Conservation (phyloP, 805 yeast genomes). For the Citeromyces nyonsensis region DNA sequence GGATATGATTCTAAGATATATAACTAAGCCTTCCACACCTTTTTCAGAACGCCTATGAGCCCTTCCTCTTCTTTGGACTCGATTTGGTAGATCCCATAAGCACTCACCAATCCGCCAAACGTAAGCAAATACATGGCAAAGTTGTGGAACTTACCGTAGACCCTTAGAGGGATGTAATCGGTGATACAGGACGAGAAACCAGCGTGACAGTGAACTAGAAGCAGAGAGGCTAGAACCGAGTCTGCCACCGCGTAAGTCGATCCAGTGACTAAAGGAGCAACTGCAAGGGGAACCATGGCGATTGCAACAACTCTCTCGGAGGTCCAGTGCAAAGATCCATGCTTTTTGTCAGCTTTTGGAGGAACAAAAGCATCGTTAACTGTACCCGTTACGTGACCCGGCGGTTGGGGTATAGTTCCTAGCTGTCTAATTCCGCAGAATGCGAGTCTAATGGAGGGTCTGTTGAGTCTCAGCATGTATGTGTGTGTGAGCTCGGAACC, state of each 20-base stretch:
- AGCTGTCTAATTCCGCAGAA: slow-evolving; percentile 9
- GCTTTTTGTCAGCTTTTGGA: slow-evolving; percentile 35
- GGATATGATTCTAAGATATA: too few relatives aligned
- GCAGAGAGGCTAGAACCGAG: slow-evolving; percentile 20
- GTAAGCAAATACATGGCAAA: slow-evolving; percentile 44
- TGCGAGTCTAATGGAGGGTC: too few relatives aligned
- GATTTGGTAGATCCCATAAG: slow-evolving; percentile 54
- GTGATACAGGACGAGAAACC: slow-evolving; percentile 69
- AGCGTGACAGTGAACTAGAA: slow-evolving; percentile 49
- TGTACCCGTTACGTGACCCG: slow-evolving; percentile 57
- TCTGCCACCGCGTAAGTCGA: slow-evolving; percentile 22
- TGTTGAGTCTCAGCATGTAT: too few relatives aligned
- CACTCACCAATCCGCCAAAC: slow-evolving; percentile 47
- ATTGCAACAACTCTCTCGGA: slow-evolving; percentile 46
- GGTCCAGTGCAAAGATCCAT: slow-evolving; percentile 69
- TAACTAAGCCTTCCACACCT: slow-evolving; percentile 14
- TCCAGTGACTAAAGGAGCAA: slow-evolving; percentile 45
- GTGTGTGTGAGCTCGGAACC: too few relatives aligned
- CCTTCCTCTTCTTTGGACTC: slow-evolving; percentile 57
- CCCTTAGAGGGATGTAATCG: slow-evolving; percentile 67
- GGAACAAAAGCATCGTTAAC: slow-evolving; percentile 59
- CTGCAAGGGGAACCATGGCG: slow-evolving; percentile 46
- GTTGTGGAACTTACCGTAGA: slow-evolving; percentile 49
- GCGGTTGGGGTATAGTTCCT: slow-evolving; percentile 30
- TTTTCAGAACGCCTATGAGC: slow-evolving; percentile 24